phyloP scores from a whole-genome alignment of 78 protist genomes.

The slime mould (Dictyostelium discoideum) region DNA sequence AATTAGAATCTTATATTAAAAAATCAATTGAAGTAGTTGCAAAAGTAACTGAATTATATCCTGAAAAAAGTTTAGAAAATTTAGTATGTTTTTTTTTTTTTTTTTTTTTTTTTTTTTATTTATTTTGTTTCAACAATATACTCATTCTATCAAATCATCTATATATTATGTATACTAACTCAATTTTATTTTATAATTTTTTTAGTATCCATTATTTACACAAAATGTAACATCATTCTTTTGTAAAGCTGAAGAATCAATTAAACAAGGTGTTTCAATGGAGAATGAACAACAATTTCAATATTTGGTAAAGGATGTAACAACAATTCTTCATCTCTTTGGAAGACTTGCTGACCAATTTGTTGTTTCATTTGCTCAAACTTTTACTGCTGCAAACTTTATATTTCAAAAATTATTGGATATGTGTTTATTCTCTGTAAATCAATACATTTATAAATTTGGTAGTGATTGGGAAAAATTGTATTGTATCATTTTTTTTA shows the following conservation, averaged over 20 bases:
- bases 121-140: too few species aligned
- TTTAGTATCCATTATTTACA: conserved; percentile 60
- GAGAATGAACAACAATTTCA: neutral
- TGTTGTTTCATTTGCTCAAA: conserved; percentile 32
- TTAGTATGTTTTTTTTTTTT: conserved; percentile 21
- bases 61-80: conserved; percentile 45
- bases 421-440: conserved; percentile 31
- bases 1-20: conserved; percentile 22
- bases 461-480: conserved; percentile 47
- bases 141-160: too few species aligned
- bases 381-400: conserved; percentile 41
- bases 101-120: too few species aligned
- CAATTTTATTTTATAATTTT: neutral
- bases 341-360: conserved; percentile 40
- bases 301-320: conserved; percentile 38
- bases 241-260: conserved; percentile 36
- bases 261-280: conserved; percentile 23
- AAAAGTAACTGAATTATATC: conserved; percentile 65
- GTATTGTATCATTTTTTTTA: neutral
- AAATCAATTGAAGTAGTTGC: conserved; percentile 30
- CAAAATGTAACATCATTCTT: conserved; percentile 69
- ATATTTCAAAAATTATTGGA: conserved; percentile 39
- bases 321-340: conserved; percentile 39
- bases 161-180: too few species aligned
- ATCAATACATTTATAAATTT: neutral